Percentiles rank a stretch among this genome's conserved stretches.
Evolutionary conservation across 805 yeast genomes (phyloP).

Genomic region (Brettanomyces nanus): DNA sequence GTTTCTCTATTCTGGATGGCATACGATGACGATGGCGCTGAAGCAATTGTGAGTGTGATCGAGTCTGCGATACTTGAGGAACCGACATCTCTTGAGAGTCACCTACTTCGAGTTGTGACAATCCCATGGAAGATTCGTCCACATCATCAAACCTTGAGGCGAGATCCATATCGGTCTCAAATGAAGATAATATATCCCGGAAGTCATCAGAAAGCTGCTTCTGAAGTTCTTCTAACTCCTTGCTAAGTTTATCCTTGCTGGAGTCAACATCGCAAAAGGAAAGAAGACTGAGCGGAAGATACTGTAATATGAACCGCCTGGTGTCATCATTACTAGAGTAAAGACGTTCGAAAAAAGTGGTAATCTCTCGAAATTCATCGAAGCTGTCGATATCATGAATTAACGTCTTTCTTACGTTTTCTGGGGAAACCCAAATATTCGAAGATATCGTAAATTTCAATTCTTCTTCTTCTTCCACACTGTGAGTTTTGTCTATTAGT

Average conservation of each 20-base stretch:
- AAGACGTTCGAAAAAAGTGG: not conserved
- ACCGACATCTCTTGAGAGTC: not conserved
- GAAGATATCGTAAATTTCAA: too few species aligned
- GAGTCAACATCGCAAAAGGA: not conserved
- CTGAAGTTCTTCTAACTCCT: not conserved
- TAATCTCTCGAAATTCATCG: not conserved
- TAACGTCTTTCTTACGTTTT: too few species aligned
- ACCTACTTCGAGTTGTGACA: not conserved
- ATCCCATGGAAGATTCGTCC: not conserved
- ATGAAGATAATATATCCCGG: slow-evolving; percentile 5
- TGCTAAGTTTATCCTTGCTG: not conserved
- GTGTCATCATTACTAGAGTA: too few species aligned
- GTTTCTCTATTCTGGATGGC: too few species aligned
- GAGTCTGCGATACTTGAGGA: not conserved
- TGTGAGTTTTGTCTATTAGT: too few species aligned
- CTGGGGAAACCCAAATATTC: too few species aligned
- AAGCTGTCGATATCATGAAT: not conserved
- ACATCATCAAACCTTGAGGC: slow-evolving; percentile 5
- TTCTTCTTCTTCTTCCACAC: too few species aligned
- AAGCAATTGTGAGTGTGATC: too few species aligned
- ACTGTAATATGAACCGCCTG: too few species aligned
- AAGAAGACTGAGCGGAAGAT: not conserved
- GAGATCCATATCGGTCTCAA: slow-evolving; percentile 10
- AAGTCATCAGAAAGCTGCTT: slow-evolving; percentile 5
- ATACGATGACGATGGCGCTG: not conserved